phyloP scores from a whole-genome alignment of 257 asterid species.

The Rubia yunnanensis region DNA sequence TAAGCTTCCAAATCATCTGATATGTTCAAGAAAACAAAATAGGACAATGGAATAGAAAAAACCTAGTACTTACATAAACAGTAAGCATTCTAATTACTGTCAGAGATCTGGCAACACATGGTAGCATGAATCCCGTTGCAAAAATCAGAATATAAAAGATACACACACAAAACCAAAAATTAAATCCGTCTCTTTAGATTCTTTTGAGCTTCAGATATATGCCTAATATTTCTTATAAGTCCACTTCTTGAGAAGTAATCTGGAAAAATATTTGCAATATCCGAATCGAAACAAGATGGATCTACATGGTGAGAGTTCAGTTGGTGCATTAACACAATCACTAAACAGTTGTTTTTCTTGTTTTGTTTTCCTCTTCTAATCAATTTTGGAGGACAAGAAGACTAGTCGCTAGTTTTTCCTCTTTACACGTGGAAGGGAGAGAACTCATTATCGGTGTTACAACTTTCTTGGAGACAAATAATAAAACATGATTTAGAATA shows the following conservation, averaged over 20 bases:
- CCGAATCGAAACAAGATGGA: not conserved
- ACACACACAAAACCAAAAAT: not conserved
- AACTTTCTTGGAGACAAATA: not conserved
- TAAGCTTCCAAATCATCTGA: not conserved
- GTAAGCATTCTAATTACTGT: not conserved
- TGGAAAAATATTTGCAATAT: not conserved
- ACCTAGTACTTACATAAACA: not conserved
- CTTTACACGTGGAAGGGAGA: not conserved
- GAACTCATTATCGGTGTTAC: not conserved
- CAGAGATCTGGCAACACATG: not conserved
- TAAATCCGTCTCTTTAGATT: not conserved
- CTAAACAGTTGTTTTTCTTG: not conserved
- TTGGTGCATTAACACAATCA: not conserved
- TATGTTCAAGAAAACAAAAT: not conserved
- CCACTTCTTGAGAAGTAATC: not conserved
- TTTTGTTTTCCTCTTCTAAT: not conserved
- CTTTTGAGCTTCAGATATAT: not conserved
- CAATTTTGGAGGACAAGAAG: not conserved
- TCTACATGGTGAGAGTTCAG: not conserved
- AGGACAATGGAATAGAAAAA: not conserved
- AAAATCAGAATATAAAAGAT: not conserved
- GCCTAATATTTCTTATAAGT: not conserved
- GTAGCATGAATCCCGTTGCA: not conserved
- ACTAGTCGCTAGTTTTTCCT: not conserved
- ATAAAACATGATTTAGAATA: constrained; percentile 9